Evolutionary conservation across 1,284 basidiomycete species (phyloP).

Genomic region (Malassezia furfur): DNA sequence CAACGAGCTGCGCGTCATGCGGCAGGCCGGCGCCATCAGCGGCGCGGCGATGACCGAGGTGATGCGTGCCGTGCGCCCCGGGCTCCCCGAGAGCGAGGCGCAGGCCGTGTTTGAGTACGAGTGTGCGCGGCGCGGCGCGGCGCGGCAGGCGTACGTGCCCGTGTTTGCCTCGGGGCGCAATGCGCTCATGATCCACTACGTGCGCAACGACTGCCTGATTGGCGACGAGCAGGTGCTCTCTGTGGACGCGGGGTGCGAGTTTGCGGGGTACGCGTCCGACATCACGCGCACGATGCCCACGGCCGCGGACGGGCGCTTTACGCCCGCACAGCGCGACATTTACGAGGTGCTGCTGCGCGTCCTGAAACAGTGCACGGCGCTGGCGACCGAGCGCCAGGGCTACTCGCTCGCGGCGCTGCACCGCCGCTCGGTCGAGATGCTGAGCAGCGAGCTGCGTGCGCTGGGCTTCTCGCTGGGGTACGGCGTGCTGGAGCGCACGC

Average conservation of each 20-base stretch:
- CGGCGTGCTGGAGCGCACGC: slow-evolving; percentile 60
- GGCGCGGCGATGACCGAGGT: slow-evolving; percentile 38
- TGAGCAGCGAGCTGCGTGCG: slow-evolving; percentile 66
- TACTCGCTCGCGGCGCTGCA: slow-evolving; percentile 70
- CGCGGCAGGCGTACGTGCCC: slow-evolving; percentile 44
- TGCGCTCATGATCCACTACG: slow-evolving; percentile 39
- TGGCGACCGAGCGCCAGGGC: slow-evolving; percentile 52
- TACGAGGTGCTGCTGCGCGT: slow-evolving; percentile 73
- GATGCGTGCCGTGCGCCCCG: slow-evolving; percentile 32
- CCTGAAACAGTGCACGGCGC: slow-evolving; percentile 60
- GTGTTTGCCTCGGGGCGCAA: slow-evolving; percentile 41
- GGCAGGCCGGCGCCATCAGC: slow-evolving; percentile 32
- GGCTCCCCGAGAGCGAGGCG: slow-evolving; percentile 30
- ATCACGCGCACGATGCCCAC: slow-evolving; percentile 90
- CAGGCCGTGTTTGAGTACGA: slow-evolving; percentile 41
- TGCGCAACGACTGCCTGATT: slow-evolving; percentile 36
- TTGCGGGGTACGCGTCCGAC: slow-evolving; percentile 84
- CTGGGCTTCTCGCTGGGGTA: slow-evolving; percentile 63
- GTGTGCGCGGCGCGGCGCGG: slow-evolving; percentile 31
- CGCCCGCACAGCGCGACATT: slow-evolving; percentile 69
- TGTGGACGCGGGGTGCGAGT: slow-evolving; percentile 46
- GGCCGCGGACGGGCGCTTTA: slow-evolving; percentile 53
- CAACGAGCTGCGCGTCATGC: slow-evolving; percentile 43
- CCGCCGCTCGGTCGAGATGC: slow-evolving; percentile 60
- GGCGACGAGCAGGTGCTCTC: slow-evolving; percentile 31